phyloP scores from a whole-genome alignment of 2,329 filamentous ascomycete species.

The Arthroderma sp. region DNA sequence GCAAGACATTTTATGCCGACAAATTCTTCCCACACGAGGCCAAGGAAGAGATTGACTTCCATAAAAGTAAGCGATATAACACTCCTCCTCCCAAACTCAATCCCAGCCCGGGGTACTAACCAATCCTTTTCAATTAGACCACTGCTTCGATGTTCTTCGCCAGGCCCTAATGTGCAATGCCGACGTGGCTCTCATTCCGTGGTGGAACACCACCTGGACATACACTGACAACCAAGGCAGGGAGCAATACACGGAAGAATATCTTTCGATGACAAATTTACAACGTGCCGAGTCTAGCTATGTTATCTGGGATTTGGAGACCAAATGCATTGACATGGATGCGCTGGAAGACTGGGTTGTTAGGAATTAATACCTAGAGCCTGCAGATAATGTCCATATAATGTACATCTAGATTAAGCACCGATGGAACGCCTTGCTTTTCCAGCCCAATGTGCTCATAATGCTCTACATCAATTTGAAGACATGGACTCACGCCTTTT shows the following conservation, averaged over 20 bases:
- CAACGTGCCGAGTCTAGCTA: conserved; percentile 3
- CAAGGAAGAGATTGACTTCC: conserved; percentile 5
- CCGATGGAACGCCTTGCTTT: too few relatives aligned
- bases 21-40: conserved; percentile 9
- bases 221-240: conserved; percentile 6
- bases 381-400: too few relatives aligned
- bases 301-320: conserved; percentile 8
- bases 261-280: conserved; percentile 3
- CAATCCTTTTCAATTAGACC: neutral
- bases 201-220: conserved; percentile 9
- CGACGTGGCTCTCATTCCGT: conserved; percentile 7
- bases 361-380: neutral
- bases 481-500: too few relatives aligned
- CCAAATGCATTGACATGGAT: conserved; percentile 7
- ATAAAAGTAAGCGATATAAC: conserved; percentile 6
- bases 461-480: too few relatives aligned
- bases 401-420: too few relatives aligned
- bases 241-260: conserved; percentile 6
- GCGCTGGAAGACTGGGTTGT: conserved; percentile 7
- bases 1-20: conserved; percentile 8
- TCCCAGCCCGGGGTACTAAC: too few relatives aligned
- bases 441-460: too few relatives aligned
- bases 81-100: too few relatives aligned
- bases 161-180: conserved; percentile 1
- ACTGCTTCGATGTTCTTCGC: conserved; percentile 3